phyloP scores from a whole-genome alignment of 164 flowering plant species.

The Brasenia schreberi region DNA sequence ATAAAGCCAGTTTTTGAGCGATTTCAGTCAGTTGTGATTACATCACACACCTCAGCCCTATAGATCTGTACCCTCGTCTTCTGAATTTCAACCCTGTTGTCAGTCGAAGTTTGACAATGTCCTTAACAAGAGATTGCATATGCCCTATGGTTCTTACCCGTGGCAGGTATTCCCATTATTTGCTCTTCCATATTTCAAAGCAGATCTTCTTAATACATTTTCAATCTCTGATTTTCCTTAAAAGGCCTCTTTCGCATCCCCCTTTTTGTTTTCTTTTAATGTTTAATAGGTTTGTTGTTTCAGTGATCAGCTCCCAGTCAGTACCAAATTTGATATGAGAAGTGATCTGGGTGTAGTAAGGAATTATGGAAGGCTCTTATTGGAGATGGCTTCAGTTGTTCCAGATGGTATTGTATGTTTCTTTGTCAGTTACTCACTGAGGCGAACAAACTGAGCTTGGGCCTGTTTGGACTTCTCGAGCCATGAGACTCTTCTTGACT shows the following conservation, averaged over 20 bases:
- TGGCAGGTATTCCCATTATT: no score
- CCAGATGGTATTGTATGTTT: constrained; percentile 99
- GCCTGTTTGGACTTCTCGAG: no score
- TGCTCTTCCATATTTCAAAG: no score
- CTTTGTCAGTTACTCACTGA: constrained; percentile 84
- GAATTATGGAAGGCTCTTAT: constrained; percentile 90
- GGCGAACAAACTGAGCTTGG: no score
- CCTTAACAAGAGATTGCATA: constrained; percentile 95
- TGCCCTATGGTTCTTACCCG: constrained; percentile 99
- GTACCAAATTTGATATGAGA: constrained; percentile 97
- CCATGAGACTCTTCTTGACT: no score
- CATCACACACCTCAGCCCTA: constrained; percentile 97
- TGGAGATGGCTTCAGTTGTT: constrained; percentile 94
- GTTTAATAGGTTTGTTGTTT: no score
- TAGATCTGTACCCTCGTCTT: constrained; percentile 94
- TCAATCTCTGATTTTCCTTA: no score
- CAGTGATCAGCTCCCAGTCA: constrained; percentile 99
- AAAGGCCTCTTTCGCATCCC: no score
- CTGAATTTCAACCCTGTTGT: constrained; percentile 94
- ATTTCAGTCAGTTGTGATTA: constrained; percentile 91
- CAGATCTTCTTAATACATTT: no score
- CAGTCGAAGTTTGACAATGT: constrained; percentile 95
- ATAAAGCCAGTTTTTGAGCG: constrained; percentile 98
- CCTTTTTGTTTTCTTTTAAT: no score
- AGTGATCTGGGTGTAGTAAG: constrained; percentile 96